Evolutionary conservation across 495 filamentous ascomycete species (phyloP).

Genomic region (Lentithecium fluviatile): DNA sequence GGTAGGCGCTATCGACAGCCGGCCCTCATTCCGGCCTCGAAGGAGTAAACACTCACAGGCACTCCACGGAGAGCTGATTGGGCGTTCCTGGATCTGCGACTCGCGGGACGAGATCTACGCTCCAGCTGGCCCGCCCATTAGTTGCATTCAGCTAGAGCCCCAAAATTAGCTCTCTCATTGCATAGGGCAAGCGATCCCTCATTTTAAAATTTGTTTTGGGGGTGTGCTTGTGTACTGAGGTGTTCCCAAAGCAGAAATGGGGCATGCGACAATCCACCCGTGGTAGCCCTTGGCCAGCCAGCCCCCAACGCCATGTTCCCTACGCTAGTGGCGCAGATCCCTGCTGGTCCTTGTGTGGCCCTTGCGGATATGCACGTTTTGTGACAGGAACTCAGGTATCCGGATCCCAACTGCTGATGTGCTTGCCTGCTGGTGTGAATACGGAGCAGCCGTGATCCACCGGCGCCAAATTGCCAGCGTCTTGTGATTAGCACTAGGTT

Average conservation of each 20-base stretch:
- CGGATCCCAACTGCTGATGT: background rate
- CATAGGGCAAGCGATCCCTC: background rate
- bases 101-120: slow-evolving; percentile 1
- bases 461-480: background rate
- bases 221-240: background rate
- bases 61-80: too few relatives aligned
- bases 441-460: background rate
- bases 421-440: background rate
- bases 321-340: background rate
- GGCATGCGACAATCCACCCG: slow-evolving; percentile 9
- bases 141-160: too few relatives aligned
- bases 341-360: background rate
- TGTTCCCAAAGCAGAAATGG: slow-evolving; percentile 1
- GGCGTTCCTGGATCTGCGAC: background rate
- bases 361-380: background rate
- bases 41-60: too few relatives aligned
- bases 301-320: background rate
- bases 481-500: background rate
- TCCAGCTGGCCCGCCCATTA: too few relatives aligned
- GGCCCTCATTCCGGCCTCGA: too few relatives aligned
- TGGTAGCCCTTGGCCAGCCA: background rate
- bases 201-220: slow-evolving; percentile 4
- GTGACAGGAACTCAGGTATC: background rate
- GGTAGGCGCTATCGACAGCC: too few relatives aligned
- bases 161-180: background rate